A percentile compares a stretch with the other conserved stretches of the same genome.
These are phyloP conservation scores for Saccharomycopsis microspora DNA, from an alignment of 805 yeast species.

Conservation along the genomic window DNA sequence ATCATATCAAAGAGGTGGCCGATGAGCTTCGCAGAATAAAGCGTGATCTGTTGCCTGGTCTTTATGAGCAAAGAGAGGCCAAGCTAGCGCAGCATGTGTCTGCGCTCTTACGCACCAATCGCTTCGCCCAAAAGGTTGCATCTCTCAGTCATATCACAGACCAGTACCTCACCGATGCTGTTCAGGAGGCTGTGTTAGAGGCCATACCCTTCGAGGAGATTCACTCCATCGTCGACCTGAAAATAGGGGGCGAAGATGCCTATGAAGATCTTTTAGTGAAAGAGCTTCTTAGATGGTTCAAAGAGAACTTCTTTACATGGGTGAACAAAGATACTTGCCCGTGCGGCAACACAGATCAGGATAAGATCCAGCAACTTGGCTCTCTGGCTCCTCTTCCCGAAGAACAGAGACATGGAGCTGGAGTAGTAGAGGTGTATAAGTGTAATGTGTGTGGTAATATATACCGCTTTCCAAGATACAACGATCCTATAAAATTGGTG, in stretches of 20 bases:
- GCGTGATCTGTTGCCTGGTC: not conserved
- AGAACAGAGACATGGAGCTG: conserved; percentile 41
- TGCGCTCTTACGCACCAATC: not conserved
- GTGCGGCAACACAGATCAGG: conserved; percentile 34
- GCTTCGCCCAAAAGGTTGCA: not conserved
- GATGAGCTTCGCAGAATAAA: no score
- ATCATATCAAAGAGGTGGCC: no score
- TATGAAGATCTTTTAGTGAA: conserved; percentile 48
- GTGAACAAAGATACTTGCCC: conserved; percentile 58
- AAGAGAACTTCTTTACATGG: conserved; percentile 76
- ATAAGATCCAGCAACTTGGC: conserved; percentile 29
- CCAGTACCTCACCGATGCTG: conserved; percentile 31
- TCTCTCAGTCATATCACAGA: not conserved
- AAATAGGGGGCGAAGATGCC: conserved; percentile 18
- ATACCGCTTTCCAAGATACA: conserved; percentile 67
- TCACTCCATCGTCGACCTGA: conserved; percentile 46
- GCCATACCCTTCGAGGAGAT: conserved; percentile 48
- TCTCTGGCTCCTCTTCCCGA: conserved; percentile 30
- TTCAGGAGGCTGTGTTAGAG: conserved; percentile 50
- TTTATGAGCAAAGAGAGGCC: not conserved
- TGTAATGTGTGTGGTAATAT: conserved; percentile 39
- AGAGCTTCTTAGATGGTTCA: conserved; percentile 58
- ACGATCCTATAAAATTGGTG: conserved; percentile 51
- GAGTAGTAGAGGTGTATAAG: conserved; percentile 49
- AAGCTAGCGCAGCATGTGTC: not conserved